Conservation (phyloP, 805 yeast species). For the Starmerella floris region DNA sequence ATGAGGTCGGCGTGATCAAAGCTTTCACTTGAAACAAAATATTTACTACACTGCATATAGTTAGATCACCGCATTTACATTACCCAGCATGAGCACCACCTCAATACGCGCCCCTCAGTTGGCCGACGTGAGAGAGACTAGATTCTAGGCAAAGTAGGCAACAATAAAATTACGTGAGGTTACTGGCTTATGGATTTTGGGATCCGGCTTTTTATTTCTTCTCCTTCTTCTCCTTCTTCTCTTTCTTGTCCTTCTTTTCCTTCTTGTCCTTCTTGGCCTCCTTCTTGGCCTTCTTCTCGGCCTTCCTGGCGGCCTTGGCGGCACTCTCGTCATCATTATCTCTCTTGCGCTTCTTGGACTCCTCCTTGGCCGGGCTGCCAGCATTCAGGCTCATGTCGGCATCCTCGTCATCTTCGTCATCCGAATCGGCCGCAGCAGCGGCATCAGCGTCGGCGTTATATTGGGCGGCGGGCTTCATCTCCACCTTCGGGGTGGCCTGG, state of each 20-base stretch:
- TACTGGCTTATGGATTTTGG: too few relatives aligned
- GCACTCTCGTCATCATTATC: constrained; percentile 17
- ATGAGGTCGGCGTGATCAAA: constrained; percentile 51
- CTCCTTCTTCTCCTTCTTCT: constrained; percentile 18
- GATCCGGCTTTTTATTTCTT: constrained; percentile 6
- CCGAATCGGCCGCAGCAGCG: constrained; percentile 37
- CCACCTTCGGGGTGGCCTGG: constrained; percentile 68
- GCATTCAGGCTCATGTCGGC: neutral
- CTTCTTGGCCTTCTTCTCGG: constrained; percentile 19
- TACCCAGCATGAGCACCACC: too few relatives aligned
- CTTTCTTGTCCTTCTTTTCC: constrained; percentile 18
- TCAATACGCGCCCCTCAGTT: too few relatives aligned
- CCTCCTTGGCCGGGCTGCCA: constrained; percentile 12
- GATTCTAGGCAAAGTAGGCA: too few relatives aligned
- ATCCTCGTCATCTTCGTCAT: constrained; percentile 23
- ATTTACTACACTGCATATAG: too few relatives aligned
- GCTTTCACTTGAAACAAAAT: constrained; percentile 28
- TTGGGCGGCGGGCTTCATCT: constrained; percentile 67
- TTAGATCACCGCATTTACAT: too few relatives aligned
- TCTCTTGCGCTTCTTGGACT: constrained; percentile 20
- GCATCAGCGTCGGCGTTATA: constrained; percentile 95
- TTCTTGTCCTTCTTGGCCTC: constrained; percentile 15
- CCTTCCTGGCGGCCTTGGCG: constrained; percentile 17
- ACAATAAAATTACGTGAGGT: too few relatives aligned
- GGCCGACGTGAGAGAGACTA: too few relatives aligned